phyloP scores from a whole-genome alignment of 352 stramenopile genomes.

The Globisporangium nodosum region DNA sequence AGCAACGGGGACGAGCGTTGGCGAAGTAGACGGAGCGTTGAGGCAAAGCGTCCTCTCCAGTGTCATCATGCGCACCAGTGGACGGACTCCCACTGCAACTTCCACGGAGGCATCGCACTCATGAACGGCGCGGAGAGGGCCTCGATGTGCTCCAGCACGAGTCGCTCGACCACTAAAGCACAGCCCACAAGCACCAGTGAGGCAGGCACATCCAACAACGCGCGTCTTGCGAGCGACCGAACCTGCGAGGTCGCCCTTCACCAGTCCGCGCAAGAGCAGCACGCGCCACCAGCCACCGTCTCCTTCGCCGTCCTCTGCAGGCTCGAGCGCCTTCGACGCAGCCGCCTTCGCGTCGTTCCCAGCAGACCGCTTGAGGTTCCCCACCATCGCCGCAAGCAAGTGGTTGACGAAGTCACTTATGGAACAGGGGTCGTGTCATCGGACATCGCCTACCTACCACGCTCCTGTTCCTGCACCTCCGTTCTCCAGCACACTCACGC shows the following conservation, averaged over 20 bases:
- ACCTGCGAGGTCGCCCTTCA: slow-evolving; percentile 12
- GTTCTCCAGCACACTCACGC: neutral
- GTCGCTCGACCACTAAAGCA: slow-evolving; percentile 20
- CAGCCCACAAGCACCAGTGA: neutral
- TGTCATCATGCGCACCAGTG: slow-evolving; percentile 31
- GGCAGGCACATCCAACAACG: no score
- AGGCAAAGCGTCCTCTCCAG: neutral
- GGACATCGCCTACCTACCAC: no score
- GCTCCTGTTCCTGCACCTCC: no score
- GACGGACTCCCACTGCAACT: slow-evolving; percentile 61
- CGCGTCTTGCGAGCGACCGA: no score
- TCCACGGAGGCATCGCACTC: slow-evolving; percentile 41
- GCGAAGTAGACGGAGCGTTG: neutral
- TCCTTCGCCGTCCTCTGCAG: slow-evolving; percentile 5
- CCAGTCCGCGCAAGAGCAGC: slow-evolving; percentile 9
- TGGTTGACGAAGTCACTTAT: no score
- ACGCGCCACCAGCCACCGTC: slow-evolving; percentile 14
- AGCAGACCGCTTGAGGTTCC: slow-evolving; percentile 7
- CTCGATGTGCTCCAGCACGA: slow-evolving; percentile 40
- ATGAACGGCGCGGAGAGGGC: slow-evolving; percentile 49
- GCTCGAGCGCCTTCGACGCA: neutral
- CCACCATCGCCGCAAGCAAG: slow-evolving; percentile 1
- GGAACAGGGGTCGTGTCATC: no score
- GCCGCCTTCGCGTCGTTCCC: neutral
- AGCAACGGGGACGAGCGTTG: neutral